phyloP scores from a whole-genome alignment of 2,329 filamentous ascomycete species.

The Fusarium verrucosum region DNA sequence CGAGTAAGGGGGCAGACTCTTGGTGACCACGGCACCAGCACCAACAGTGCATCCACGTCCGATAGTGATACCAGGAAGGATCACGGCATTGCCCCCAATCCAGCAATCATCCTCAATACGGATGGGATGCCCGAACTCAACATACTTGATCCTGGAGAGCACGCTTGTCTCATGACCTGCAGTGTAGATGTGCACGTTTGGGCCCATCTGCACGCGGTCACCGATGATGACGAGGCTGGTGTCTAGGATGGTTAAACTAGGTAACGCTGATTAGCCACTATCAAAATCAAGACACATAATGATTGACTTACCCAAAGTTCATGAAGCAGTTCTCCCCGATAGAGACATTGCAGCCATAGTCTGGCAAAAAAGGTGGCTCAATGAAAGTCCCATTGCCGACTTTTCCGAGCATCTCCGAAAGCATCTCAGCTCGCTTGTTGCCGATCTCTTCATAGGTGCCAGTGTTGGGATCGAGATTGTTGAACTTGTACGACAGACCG shows the following conservation, averaged over 20 bases:
- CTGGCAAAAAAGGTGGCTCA: conserved; percentile 69
- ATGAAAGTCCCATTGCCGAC: conserved; percentile 58
- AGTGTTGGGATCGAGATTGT: conserved; percentile 38
- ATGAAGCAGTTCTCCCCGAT: conserved; percentile 71
- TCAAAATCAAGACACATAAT: accelerated
- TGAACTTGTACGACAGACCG: conserved; percentile 34
- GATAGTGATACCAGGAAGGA: conserved; percentile 63
- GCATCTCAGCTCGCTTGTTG: conserved; percentile 9
- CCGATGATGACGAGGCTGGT: conserved; percentile 77
- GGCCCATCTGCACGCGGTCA: conserved; percentile 74
- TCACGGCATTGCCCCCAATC: conserved; percentile 61
- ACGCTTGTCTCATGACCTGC: conserved; percentile 77
- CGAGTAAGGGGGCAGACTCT: conserved; percentile 57
- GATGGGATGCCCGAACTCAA: conserved; percentile 59
- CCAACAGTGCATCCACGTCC: conserved; percentile 62
- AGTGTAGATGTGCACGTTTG: conserved; percentile 75
- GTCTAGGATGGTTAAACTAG: conserved; percentile 72
- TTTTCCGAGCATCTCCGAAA: conserved; percentile 30
- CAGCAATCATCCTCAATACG: conserved; percentile 64
- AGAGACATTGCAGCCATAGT: conserved; percentile 73
- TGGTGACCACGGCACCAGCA: conserved; percentile 61
- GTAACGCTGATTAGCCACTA: accelerated
- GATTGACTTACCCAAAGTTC: conserved; percentile 53
- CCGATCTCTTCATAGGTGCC: conserved; percentile 22
- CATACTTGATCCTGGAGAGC: conserved; percentile 55